Evolutionary conservation across 208 protist genomes (phyloP), one percentile per base, ranked within the genome.

Genomic region (Herpetomonas muscarum): DNA sequence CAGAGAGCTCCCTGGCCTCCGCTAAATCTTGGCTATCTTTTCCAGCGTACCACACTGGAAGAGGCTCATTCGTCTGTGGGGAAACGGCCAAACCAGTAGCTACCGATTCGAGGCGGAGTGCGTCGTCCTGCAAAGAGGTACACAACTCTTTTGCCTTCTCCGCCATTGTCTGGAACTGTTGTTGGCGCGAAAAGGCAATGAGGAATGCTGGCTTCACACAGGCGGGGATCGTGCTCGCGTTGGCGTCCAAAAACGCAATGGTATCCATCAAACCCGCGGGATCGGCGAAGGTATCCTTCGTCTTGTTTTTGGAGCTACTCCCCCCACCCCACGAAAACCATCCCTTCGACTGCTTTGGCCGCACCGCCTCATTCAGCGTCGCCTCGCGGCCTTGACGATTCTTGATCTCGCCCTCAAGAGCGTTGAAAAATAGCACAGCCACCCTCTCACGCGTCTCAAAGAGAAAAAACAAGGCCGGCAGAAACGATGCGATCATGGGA

Each of bases 401-500:
- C 29, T 61, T 75, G 44, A 76, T 29, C 26, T 58, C 44, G 31
- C 61, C 61, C n/a, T 74, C 64, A 10, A 79, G 24, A 3, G 51
- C 24, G 2, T 31, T 36, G 55, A 83, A 76, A 29, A 72, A 77
- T 13, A 54, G 53, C 2, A 36, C 3, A 22, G 66, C 61, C 31
- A 54, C 37, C 21, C 55, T 71, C 12, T 73, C 55, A 29, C 76
- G 44, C 1, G 30, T 2, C 47, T 83, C 76, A 49, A 67, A 83
- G 12, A 83, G 37, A 54, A 83, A 79, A 32, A 59, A 76, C 26
- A 79, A 54, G 12, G 76, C 21, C 1, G 77, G 77, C 1, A 77
- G 30, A 55, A 70, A 85, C 17, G 72, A 55, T 31, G 12, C 55
- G 1, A 80, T 25, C 1, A 34, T 58, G 7, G 53, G 45, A 1